Evolutionary conservation across 495 filamentous ascomycete species (phyloP).

Genomic region (Podospora pseudoanserina): DNA sequence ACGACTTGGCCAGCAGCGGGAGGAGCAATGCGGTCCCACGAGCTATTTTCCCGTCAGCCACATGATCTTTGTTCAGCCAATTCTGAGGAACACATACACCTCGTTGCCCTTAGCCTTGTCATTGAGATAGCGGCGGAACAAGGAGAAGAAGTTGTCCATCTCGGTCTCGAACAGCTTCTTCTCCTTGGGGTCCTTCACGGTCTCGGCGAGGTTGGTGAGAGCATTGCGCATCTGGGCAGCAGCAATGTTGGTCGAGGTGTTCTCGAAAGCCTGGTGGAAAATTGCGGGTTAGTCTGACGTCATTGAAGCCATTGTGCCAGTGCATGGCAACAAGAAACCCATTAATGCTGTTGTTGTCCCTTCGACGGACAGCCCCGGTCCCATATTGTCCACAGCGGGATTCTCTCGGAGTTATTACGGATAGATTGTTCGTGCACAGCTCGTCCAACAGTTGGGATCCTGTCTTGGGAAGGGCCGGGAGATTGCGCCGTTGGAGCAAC

Average conservation of each 20-base stretch:
- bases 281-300: conserved; percentile 19
- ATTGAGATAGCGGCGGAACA: conserved; percentile 96
- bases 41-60: conserved; percentile 42
- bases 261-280: conserved; percentile 81
- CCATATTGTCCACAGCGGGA: not conserved
- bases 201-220: conserved; percentile 86
- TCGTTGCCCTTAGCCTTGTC: conserved; percentile 97
- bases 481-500: not conserved
- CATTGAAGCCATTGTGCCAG: not conserved
- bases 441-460: not conserved
- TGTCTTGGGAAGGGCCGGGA: not conserved
- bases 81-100: conserved; percentile 49
- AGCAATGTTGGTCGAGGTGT: conserved; percentile 95
- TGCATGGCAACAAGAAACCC: not conserved
- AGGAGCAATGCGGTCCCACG: conserved; percentile 90
- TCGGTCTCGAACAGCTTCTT: conserved; percentile 97
- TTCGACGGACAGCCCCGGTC: not conserved
- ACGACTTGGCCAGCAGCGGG: conserved; percentile 89
- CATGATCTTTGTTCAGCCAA: not conserved
- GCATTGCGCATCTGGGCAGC: conserved; percentile 99
- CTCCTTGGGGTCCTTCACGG: conserved; percentile 72
- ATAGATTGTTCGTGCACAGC: not conserved
- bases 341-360: not conserved
- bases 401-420: not conserved
- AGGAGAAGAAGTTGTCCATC: conserved; percentile 99